phyloP scores from a whole-genome alignment of 305 asterid species.

The Fraxinus platypoda region DNA sequence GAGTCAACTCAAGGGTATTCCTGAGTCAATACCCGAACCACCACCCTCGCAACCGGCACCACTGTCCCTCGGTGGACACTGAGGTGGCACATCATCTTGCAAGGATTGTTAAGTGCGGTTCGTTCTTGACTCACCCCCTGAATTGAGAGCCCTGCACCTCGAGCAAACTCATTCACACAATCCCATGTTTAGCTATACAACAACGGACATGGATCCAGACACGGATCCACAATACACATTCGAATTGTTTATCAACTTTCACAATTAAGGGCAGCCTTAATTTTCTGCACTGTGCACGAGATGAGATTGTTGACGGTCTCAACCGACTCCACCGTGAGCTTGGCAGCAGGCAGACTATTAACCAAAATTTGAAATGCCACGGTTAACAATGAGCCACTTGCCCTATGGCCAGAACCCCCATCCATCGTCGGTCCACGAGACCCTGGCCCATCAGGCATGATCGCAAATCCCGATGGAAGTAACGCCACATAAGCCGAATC shows the following conservation, averaged over 20 bases:
- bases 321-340: slow-evolving; percentile 89
- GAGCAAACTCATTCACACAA: slow-evolving; percentile 5
- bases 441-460: slow-evolving; percentile 46
- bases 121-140: slow-evolving; percentile 91
- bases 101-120: slow-evolving; percentile 57
- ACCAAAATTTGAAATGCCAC: slow-evolving; percentile 91
- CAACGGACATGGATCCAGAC: background rate
- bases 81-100: slow-evolving; percentile 29
- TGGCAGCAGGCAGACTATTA: slow-evolving; percentile 77
- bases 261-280: slow-evolving; percentile 77
- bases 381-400: slow-evolving; percentile 75
- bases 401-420: slow-evolving; percentile 36
- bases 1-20: slow-evolving; percentile 41
- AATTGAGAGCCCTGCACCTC: slow-evolving; percentile 15
- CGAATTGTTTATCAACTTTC: slow-evolving; percentile 43
- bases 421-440: slow-evolving; percentile 24
- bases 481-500: slow-evolving; percentile 91
- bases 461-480: slow-evolving; percentile 86
- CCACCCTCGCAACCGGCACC: slow-evolving; percentile 34
- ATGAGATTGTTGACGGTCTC: slow-evolving; percentile 89
- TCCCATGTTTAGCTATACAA: background rate
- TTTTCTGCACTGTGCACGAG: slow-evolving; percentile 92
- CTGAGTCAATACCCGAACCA: slow-evolving; percentile 88
- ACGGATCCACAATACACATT: background rate
- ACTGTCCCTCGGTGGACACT: slow-evolving; percentile 29